A percentile compares a stretch with the other conserved stretches of the same genome.
These are phyloP conservation scores for Strigomonas culicis DNA, from an alignment of 208 protist genomes.

Conservation along the genomic window DNA sequence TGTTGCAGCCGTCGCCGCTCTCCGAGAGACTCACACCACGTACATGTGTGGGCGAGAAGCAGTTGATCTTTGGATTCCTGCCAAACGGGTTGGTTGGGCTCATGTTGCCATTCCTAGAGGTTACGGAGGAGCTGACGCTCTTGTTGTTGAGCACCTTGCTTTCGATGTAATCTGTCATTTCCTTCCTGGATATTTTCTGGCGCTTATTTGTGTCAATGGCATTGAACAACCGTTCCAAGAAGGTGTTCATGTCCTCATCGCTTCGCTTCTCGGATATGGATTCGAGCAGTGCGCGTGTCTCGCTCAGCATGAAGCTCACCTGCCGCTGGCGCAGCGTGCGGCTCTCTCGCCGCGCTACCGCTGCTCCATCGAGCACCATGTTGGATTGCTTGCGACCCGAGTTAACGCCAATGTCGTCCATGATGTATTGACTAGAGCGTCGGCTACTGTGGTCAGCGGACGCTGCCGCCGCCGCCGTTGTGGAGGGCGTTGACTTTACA, in stretches of 20 bases:
- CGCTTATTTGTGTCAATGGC: background rate
- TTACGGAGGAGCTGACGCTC: background rate
- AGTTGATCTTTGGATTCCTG: background rate
- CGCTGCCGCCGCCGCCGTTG: too few species aligned
- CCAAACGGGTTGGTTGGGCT: background rate
- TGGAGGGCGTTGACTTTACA: too few species aligned
- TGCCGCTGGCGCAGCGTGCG: background rate
- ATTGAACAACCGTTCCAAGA: background rate
- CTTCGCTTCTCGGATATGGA: background rate
- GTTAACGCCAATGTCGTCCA: background rate
- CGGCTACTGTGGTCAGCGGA: background rate
- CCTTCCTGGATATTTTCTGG: background rate
- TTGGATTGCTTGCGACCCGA: background rate
- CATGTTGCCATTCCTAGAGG: background rate
- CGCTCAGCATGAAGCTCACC: background rate
- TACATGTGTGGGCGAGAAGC: background rate
- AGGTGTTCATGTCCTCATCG: background rate
- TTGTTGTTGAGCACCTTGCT: conserved; percentile 24
- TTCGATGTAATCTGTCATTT: conserved; percentile 18
- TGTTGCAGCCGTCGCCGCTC: background rate
- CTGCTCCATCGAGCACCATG: background rate
- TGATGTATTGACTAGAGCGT: background rate
- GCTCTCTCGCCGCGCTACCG: background rate
- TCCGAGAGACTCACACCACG: background rate
- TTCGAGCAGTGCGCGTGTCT: background rate